phyloP scores from a whole-genome alignment of 495 filamentous ascomycete species.

The Astrothelium macrocarpum region DNA sequence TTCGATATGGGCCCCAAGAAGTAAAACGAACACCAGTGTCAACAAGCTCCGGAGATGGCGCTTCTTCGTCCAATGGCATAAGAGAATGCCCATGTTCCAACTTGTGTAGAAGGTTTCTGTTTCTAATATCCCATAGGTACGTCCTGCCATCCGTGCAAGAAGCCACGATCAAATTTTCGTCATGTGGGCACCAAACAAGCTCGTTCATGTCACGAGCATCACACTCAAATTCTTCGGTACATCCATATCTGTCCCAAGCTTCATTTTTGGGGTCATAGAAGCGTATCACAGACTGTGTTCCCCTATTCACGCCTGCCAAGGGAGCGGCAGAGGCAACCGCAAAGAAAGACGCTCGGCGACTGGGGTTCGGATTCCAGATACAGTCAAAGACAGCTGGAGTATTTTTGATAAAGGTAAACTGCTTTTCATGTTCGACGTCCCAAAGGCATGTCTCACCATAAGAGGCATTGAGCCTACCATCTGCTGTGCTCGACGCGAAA shows the following conservation, averaged over 20 bases:
- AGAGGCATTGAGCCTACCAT: slow-evolving; percentile 45
- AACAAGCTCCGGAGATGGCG: slow-evolving; percentile 48
- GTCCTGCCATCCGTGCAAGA: slow-evolving; percentile 76
- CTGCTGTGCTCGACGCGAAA: slow-evolving; percentile 53
- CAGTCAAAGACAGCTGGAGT: slow-evolving; percentile 72
- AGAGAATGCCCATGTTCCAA: slow-evolving; percentile 62
- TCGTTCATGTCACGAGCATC: slow-evolving; percentile 81
- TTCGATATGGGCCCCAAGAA: slow-evolving; percentile 61
- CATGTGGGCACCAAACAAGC: slow-evolving; percentile 45
- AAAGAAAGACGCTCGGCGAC: slow-evolving; percentile 50
- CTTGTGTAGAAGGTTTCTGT: slow-evolving; percentile 48
- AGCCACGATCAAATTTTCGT: slow-evolving; percentile 58
- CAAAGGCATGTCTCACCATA: slow-evolving; percentile 67
- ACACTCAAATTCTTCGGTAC: slow-evolving; percentile 51
- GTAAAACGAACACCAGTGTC: slow-evolving; percentile 78
- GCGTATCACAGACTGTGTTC: slow-evolving; percentile 42
- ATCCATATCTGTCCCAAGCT: slow-evolving; percentile 31
- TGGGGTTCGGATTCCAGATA: slow-evolving; percentile 58
- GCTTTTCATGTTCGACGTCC: slow-evolving; percentile 46
- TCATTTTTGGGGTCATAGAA: slow-evolving; percentile 38
- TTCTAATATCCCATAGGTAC: slow-evolving; percentile 76
- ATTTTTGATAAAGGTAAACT: slow-evolving; percentile 35
- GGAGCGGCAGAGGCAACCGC: slow-evolving; percentile 34
- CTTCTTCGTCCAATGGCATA: slow-evolving; percentile 47
- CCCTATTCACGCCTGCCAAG: slow-evolving; percentile 28